Evolutionary conservation across 805 yeast genomes (phyloP), one percentile per base, ranked within the genome.

Genomic region (Saccharomycopsis malanga): DNA sequence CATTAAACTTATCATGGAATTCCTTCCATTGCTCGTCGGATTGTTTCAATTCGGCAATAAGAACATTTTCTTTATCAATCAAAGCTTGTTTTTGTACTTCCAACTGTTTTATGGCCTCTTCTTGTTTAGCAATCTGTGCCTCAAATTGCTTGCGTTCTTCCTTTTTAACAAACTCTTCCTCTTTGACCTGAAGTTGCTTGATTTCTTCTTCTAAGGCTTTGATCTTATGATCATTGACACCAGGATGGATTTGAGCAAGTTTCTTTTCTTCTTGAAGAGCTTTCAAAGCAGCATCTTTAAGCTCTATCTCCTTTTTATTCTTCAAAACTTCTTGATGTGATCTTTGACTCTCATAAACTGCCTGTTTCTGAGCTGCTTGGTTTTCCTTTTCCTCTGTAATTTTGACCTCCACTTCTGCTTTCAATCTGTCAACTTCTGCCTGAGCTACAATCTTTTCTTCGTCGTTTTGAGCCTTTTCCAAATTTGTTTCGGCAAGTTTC

Each of bases 141-240:
- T 46, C 45, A 32, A 42, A 52, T 25, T 34, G 38, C 6, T 24
- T 6, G 3, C 38, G 37, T 14, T 48, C 50, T 15, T 49, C 49
- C 1, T 47, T 40, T 2, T 25, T 24, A 3, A 38, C 39, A 34
- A 42, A 38, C 14, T 39, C 42, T 17, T 29, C 36, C 30, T 49
- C 48, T 34, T 42, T 44, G 24, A 18, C 20, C 9, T 42, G 45
- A 22, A 51, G 39, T n/a, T 40, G 50, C 22, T 25, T 27, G 21
- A 51, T 48, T 25, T 51, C 54, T 12, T 18, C 42, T 41, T 51
- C 54, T 10, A 51, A 32, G 17, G 45, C 45, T 17, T 21, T 32
- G 34, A 51, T 51, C 36, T 45, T 48, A 10, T 48, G 23, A 17
- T 42, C 42, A 27, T 50, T 50, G 12, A 44, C 21, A 10, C 50